phyloP scores from a whole-genome alignment of 805 yeast species.

The Kazachstania bromeliacearum region DNA sequence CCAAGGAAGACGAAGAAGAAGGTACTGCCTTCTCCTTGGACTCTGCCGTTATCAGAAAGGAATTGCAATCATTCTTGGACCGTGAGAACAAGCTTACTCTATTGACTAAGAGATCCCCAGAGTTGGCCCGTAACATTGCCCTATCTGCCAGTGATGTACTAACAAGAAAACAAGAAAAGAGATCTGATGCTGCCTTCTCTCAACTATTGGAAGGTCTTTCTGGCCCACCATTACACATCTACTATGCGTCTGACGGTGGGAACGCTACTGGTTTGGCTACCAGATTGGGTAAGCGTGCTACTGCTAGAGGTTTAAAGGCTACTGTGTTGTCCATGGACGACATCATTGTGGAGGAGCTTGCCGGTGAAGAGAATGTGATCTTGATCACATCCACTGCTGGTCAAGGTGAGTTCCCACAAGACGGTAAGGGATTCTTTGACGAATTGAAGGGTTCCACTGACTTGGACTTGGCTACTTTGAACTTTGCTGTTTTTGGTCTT shows the following conservation, averaged over 20 bases:
- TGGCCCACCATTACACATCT: conserved; percentile 84
- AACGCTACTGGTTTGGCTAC: conserved; percentile 76
- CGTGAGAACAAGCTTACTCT: conserved; percentile 82
- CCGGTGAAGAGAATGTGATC: conserved; percentile 51
- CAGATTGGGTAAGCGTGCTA: conserved; percentile 67
- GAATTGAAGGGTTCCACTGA: conserved; percentile 53
- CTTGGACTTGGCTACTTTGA: conserved; percentile 56
- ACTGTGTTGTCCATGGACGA: conserved; percentile 53
- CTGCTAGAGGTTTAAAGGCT: conserved; percentile 58
- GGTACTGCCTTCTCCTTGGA: conserved; percentile 61
- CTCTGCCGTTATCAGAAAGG: conserved; percentile 70
- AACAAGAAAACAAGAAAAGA: conserved; percentile 47
- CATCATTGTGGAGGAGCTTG: conserved; percentile 62
- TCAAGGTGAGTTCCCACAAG: conserved; percentile 87
- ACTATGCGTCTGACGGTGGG: conserved; percentile 90
- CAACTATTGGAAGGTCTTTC: conserved; percentile 75
- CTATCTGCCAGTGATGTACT: conserved; percentile 53
- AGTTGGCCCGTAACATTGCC: conserved; percentile 62
- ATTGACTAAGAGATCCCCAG: conserved; percentile 61
- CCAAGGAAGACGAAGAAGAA: conserved; percentile 29
- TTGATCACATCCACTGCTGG: conserved; percentile 87
- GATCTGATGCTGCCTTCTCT: conserved; percentile 70
- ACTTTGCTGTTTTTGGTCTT: conserved; percentile 73
- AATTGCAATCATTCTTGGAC: conserved; percentile 70
- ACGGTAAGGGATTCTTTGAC: conserved; percentile 68